Base-by-base conservation (phyloP, 2,329 filamentous ascomycete species). In the Paraphaeosphaeria minitans region DNA sequence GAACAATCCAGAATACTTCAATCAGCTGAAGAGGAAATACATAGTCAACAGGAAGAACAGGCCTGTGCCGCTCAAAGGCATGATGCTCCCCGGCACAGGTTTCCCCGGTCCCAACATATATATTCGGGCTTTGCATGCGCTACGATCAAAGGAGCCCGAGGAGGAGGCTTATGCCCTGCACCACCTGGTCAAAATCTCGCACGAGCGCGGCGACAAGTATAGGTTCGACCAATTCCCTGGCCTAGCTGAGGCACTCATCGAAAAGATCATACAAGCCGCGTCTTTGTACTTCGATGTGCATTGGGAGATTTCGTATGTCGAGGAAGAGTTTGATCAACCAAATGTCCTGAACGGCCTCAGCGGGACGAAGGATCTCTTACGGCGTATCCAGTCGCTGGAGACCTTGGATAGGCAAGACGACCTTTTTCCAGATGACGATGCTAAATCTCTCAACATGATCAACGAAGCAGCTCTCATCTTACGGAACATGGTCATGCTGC, bases 131-230 rank as follows among this genome's bases (percentile, higher is more conserved):
- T 84, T 96, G 39, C 88, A 93, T 66, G 89, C 93, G 4, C 80
- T 99, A 27, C 90, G 91, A 62, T 97, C 92, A 14, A 87, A 87
- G 2, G 86, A 96, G 27, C 85, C 85, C 3, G 85, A 88, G 13
- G 94, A 99, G 73, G 90, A 97, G 69, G 88, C 92, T n/a, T 98
- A 96, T 77, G 94, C 93, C 0, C 81, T 98, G 12, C 92, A 96
- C 68, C 94, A 98, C 69, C 80, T 98, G 4, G 93, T 98, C 59
- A 96, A 97, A 74, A 97, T 98, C 29, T 97, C 93, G 0, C 95
- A 89, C 71, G 93, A 98, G 76, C 87, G 93, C 45, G 94, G 94
- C 47, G 95, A 98, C 74, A 97, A 97, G 77, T 97, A 96, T 78
- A 90, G 92, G 60, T 97, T 98, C 66, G 93, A 96, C 67, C 91